Base-by-base conservation (phyloP, 1,284 basidiomycete species). In the Mycena citricolor region DNA sequence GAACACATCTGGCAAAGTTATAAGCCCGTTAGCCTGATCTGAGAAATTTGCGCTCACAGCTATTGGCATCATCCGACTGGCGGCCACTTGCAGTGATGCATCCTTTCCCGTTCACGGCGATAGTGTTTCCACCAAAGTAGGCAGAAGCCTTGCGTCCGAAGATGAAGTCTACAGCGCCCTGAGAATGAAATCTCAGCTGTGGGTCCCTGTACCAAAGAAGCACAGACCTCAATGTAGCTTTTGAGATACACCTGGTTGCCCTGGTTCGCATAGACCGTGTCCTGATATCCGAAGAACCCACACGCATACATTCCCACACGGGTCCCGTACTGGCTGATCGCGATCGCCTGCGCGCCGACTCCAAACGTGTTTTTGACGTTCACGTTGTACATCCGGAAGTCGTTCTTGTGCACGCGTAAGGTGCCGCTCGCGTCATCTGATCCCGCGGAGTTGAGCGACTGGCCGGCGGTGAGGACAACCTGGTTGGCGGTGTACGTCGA, bases 121-220 rank as follows among this genome's bases (percentile, higher is more conserved):
- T 73, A 4, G 69, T 71, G 50, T 74, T 74, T 5, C 69, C 69
- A 19, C 70, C 68, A 45, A 75, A 75, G 54, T 67, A 75, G 4
- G 70, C 71, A 28, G 44, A 52, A 23, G 61, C 62, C 6, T 39
- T 47, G 28, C 67, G 64, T 5, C 74, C 74, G 44, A 74, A 76
- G 47, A 80, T 77, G 52, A 80, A 80, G 53, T 81, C 77, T 1
- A 67, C 66, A 1, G 74, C 75, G 23, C 77, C 78, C 70, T 79
- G 22, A 33, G 21, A 16, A 22, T 32, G 10, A 0, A 10, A 11
- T 5, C 28, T n/a, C n/a, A 31, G 2, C 14, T 21, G 17, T 32
- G 26, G n/a, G 39, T 14, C 22, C 10, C 28, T 19, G 23, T 1
- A 19, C n/a, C 11, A 12, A 40, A 32, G 28, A 16, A 40, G 17